A percentile compares a stretch with the other conserved stretches of the same genome.
Conservation (phyloP, 495 filamentous ascomycete species). For the Niebla homalea region DNA sequence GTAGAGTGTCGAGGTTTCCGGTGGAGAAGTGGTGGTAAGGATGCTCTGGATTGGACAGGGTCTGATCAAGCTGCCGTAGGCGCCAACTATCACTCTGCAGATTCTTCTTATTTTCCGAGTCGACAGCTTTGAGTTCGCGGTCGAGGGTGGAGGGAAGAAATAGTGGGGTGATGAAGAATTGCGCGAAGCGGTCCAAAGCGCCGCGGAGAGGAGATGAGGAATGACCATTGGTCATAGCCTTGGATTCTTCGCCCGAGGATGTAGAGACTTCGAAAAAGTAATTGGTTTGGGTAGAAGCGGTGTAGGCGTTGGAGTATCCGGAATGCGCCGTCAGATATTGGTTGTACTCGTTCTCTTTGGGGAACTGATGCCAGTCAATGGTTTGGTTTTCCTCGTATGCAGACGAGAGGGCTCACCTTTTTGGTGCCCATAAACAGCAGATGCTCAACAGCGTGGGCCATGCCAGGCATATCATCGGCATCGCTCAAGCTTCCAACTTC, state of each 20-base stretch:
- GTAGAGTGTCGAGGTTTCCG: constrained; percentile 79
- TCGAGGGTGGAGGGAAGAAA: constrained; percentile 86
- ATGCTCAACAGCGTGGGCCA: constrained; percentile 86
- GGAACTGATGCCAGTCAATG: constrained; percentile 43
- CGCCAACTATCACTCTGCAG: constrained; percentile 93
- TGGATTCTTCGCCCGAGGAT: constrained; percentile 28
- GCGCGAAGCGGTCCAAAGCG: constrained; percentile 87
- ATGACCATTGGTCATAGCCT: constrained; percentile 27
- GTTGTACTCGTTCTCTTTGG: constrained; percentile 90
- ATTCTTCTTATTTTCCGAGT: constrained; percentile 99
- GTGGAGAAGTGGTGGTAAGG: constrained; percentile 96
- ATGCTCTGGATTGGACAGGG: constrained; percentile 76
- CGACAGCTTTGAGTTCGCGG: constrained; percentile 81
- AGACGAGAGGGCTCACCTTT: constrained; percentile 44
- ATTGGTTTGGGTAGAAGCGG: constrained; percentile 84
- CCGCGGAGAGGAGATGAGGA: constrained; percentile 68
- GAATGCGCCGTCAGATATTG: constrained; percentile 82
- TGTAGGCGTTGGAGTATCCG: constrained; percentile 90
- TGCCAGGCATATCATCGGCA: constrained; percentile 78
- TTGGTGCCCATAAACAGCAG: constrained; percentile 97
- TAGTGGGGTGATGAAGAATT: constrained; percentile 90
- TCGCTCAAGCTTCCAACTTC: constrained; percentile 95
- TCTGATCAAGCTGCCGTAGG: constrained; percentile 81
- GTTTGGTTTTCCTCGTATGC: not conserved
- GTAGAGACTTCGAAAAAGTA: constrained; percentile 95